A percentile compares a stretch with the other conserved stretches of the same genome.
phyloP scores from a whole-genome alignment of 148 eudicot species.

The Diospyros kaki region DNA sequence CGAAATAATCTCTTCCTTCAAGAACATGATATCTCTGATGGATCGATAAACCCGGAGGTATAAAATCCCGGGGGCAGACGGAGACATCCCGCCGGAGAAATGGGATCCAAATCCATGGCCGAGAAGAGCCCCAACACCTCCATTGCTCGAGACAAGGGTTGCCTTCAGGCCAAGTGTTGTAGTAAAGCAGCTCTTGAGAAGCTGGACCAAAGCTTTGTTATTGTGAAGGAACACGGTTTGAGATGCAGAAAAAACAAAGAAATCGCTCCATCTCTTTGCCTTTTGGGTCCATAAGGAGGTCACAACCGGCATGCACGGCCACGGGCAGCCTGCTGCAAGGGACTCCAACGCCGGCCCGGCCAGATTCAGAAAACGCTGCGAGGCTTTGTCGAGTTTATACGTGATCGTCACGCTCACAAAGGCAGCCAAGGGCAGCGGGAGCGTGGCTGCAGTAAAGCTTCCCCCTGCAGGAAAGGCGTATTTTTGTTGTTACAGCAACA shows the following conservation, averaged over 20 bases:
- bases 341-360: conserved; percentile 83
- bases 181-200: conserved; percentile 56
- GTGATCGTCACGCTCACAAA: conserved; percentile 95
- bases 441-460: conserved; percentile 74
- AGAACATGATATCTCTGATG: conserved; percentile 49
- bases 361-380: conserved; percentile 84
- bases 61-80: conserved; percentile 72
- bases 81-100: conserved; percentile 47
- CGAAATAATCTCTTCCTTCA: conserved; percentile 56
- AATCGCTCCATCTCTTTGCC: conserved; percentile 71
- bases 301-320: conserved; percentile 83
- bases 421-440: conserved; percentile 95
- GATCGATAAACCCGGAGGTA: conserved; percentile 55
- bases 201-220: conserved; percentile 60
- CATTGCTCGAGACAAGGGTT: conserved; percentile 21
- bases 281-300: conserved; percentile 76
- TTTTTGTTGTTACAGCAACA: neutral
- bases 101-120: conserved; percentile 69
- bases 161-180: conserved; percentile 42
- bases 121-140: conserved; percentile 56
- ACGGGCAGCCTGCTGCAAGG: conserved; percentile 70
- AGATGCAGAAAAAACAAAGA: conserved; percentile 63
- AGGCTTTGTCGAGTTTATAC: conserved; percentile 85
- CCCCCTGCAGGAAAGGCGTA: conserved; percentile 39
- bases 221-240: conserved; percentile 65